phyloP scores from a whole-genome alignment of 768 basidiomycete species.

The Gloeostereum incarnatum region DNA sequence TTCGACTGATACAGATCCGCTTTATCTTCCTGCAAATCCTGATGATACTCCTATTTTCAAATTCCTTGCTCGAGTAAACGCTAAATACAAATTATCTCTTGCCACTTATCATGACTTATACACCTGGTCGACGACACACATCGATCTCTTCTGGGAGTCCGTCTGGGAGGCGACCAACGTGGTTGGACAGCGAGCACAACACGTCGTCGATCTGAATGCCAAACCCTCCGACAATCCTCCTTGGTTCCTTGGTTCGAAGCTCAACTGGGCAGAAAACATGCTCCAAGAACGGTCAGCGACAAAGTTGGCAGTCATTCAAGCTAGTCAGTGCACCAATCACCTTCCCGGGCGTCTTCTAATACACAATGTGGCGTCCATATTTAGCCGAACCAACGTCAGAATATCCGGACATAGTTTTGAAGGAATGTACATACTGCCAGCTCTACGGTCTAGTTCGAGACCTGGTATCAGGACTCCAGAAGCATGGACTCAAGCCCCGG shows the following conservation, averaged over 20 bases:
- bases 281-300: conserved; percentile 44
- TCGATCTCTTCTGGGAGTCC: conserved; percentile 58
- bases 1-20: too few species aligned
- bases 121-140: conserved; percentile 50
- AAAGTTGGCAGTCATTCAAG: conserved; percentile 61
- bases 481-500: conserved; percentile 45
- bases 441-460: conserved; percentile 49
- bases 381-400: conserved; percentile 55
- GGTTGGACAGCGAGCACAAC: conserved; percentile 50
- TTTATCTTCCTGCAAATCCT: conserved; percentile 32
- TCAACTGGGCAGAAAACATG: conserved; percentile 85
- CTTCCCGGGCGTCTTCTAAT: too few species aligned
- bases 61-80: conserved; percentile 44
- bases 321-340: conserved; percentile 37
- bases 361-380: conserved; percentile 7
- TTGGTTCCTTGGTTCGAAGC: conserved; percentile 59
- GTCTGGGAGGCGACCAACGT: conserved; percentile 67
- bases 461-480: conserved; percentile 46
- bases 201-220: conserved; percentile 47
- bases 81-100: conserved; percentile 31
- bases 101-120: conserved; percentile 56
- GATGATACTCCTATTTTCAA: conserved; percentile 34
- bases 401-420: conserved; percentile 30
- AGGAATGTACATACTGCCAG: conserved; percentile 43
- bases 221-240: conserved; percentile 51